Evolutionary conservation across 805 yeast species (phyloP), one percentile per base, ranked within the genome.

Genomic region (Lipomyces kockii): DNA sequence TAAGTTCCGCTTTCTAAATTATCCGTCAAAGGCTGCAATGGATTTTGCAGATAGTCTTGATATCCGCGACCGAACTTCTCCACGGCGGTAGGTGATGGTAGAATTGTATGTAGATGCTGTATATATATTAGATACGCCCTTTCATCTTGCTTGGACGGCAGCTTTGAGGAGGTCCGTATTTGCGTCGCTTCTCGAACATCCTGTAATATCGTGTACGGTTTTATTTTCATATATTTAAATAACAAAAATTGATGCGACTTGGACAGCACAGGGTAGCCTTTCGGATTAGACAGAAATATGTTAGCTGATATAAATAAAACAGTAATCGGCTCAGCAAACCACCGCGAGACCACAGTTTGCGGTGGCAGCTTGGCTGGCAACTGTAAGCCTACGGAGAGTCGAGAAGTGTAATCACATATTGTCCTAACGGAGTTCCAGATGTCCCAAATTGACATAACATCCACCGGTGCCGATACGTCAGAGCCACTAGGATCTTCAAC

Each of bases 351-450:
- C 2, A 87, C 85, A 63, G 75, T 74, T 2, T 78, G 78, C 1
- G 89, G 88, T 0, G 85, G 83, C 61, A 80, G 80, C 49, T 81
- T 81, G 65, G 87, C 87, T 39, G 97, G 93, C 27, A 92, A 83
- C 49, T 89, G 95, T 46, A 90, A 80, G 3, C 91, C 90, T 63
- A 92, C 87, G n/a, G 91, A 87, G 61, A 89, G 77, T 27, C 85
- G 83, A 1, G 77, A 68, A 60, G 87, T 82, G 72, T 87, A 86
- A 64, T 83, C 82, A 72, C 89, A 85, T 49, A 84, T 78, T 4
- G 82, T 80, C 29, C 92, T 78, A 2, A 89, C 83, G 0, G 89
- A 82, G 71, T 88, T 86, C 93, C 93, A 89, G 72, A 87, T 82
- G 63, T 87, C 90, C 93, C 93, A 89, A 1, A 89, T 86, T 2